A percentile compares a stretch with the other conserved stretches of the same genome.
These are phyloP conservation scores for Passiflora organensis DNA, from an alignment of 345 rosid species.

Conservation along the genomic window DNA sequence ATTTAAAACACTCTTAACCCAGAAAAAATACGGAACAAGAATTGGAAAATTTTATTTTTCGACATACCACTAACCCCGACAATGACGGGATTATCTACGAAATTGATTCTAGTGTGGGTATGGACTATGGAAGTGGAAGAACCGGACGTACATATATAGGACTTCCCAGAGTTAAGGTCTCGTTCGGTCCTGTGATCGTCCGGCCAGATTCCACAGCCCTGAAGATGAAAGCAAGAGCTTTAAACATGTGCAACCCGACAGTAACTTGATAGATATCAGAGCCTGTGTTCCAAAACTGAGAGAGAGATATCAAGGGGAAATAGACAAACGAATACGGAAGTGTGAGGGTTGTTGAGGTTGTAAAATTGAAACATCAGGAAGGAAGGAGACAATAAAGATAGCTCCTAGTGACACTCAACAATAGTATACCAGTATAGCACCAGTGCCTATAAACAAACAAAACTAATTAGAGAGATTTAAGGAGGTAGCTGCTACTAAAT, in stretches of 20 bases:
- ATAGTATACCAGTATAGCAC: too few species aligned
- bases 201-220: slow-evolving; percentile 22
- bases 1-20: too few species aligned
- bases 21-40: too few species aligned
- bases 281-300: slow-evolving; percentile 18
- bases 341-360: slow-evolving; percentile 16
- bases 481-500: slow-evolving; percentile 23
- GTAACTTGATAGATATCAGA: slow-evolving; percentile 17
- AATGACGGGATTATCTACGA: too few species aligned
- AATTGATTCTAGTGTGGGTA: too few species aligned
- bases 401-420: background rate
- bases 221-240: slow-evolving; percentile 11
- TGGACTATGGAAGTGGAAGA: too few species aligned
- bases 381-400: slow-evolving; percentile 12
- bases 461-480: slow-evolving; percentile 16
- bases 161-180: background rate
- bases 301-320: slow-evolving; percentile 38
- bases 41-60: too few species aligned
- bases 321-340: slow-evolving; percentile 29
- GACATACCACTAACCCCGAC: too few species aligned
- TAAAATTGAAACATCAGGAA: slow-evolving; percentile 19
- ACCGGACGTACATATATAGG: too few species aligned
- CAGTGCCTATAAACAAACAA: slow-evolving; percentile 1
- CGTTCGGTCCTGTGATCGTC: slow-evolving; percentile 25
- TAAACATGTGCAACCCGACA: slow-evolving; percentile 12